These are phyloP conservation scores for Leishmania tropica DNA, from an alignment of 208 protist genomes.

Conservation along the genomic window DNA sequence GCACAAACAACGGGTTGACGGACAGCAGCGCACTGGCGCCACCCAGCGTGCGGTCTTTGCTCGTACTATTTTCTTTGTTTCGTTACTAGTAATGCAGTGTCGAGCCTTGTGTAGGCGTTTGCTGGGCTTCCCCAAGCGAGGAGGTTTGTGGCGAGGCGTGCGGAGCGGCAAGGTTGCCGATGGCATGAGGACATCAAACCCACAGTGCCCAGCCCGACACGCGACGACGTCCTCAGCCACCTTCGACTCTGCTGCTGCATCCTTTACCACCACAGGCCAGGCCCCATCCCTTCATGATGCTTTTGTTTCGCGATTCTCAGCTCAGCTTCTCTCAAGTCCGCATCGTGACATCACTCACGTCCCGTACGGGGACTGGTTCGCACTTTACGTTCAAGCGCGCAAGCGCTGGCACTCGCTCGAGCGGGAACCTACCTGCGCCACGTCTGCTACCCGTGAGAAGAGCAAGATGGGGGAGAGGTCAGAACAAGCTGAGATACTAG, in stretches of 20 bases:
- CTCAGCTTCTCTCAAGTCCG: constrained; percentile 41
- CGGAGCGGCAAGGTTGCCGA: background rate
- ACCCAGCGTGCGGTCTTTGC: background rate
- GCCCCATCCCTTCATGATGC: background rate
- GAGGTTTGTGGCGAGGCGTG: background rate
- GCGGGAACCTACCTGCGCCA: background rate
- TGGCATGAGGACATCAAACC: background rate
- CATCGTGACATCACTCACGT: constrained; percentile 69
- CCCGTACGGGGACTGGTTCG: constrained; percentile 73
- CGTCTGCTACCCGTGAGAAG: background rate
- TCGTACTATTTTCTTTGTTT: background rate
- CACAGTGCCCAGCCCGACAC: constrained; percentile 1
- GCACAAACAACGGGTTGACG: background rate
- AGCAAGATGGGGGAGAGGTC: background rate
- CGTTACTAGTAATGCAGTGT: background rate
- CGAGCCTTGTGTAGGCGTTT: background rate
- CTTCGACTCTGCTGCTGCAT: background rate
- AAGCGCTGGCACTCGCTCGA: constrained; percentile 22
- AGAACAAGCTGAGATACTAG: constrained; percentile 1
- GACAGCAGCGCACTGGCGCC: background rate
- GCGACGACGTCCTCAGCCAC: background rate
- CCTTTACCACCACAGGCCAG: background rate
- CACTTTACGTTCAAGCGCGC: constrained; percentile 53
- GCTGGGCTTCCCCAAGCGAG: background rate
- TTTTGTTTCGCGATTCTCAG: constrained; percentile 27